These are phyloP conservation scores for Gossypium schwendimanii DNA, from an alignment of 441 rosid genomes.

Conservation along the genomic window DNA sequence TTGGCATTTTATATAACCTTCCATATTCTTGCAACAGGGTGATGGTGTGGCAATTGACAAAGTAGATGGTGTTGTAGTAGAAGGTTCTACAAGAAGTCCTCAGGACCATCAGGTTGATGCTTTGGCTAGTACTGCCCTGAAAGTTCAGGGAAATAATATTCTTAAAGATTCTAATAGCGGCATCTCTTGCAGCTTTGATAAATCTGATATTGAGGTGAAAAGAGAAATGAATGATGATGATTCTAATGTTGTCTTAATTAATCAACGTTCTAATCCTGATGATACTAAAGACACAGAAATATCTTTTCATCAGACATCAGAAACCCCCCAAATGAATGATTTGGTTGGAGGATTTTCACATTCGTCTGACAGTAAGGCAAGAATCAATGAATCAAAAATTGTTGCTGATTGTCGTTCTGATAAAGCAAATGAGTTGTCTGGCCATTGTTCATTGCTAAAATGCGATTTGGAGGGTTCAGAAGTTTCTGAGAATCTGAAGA, in stretches of 20 bases:
- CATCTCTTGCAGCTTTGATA: constrained; percentile 20
- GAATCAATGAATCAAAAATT: constrained; percentile 35
- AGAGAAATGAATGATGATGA: constrained; percentile 25
- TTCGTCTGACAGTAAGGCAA: constrained; percentile 28
- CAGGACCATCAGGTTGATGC: constrained; percentile 27
- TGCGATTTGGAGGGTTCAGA: constrained; percentile 29
- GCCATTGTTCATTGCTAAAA: constrained; percentile 24
- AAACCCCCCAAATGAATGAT: constrained; percentile 28
- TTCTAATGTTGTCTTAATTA: constrained; percentile 20
- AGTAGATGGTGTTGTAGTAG: constrained; percentile 20
- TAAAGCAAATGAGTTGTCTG: constrained; percentile 23
- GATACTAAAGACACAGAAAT: constrained; percentile 29
- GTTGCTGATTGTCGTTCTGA: constrained; percentile 28
- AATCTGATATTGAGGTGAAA: constrained; percentile 26
- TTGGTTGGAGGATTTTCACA: constrained; percentile 25
- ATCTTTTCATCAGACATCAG: constrained; percentile 23
- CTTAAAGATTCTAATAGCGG: constrained; percentile 22
- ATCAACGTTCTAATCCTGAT: constrained; percentile 26
- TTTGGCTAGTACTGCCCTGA: constrained; percentile 18
- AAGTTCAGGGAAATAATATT: constrained; percentile 25
- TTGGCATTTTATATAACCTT: constrained; percentile 16
- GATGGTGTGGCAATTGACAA: constrained; percentile 22
- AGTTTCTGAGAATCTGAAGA: constrained; percentile 26
- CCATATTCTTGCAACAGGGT: constrained; percentile 33
- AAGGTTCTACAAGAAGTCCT: constrained; percentile 28